Base-by-base conservation (phyloP, 805 yeast species). In the Blastobotrys peoriensis region DNA sequence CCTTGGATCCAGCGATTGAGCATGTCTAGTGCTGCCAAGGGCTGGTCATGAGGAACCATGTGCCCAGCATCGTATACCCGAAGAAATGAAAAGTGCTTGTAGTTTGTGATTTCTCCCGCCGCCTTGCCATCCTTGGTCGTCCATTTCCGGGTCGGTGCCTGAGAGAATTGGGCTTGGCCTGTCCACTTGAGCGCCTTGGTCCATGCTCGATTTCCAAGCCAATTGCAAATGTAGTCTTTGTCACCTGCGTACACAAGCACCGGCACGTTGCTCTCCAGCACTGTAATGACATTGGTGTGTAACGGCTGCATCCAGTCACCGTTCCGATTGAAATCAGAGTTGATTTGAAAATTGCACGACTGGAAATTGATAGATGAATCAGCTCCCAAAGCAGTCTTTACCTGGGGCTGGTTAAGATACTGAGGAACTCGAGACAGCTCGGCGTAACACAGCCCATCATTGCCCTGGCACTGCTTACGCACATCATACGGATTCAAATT, bases 221-320 rank as follows among this genome's bases (percentile, higher is more conserved):
- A 87, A 69, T 87, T 87, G 67, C 96, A 87, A 59, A 87, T 86
- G 64, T 75, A 87, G 64, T 87, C 96, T 65, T 87, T 85, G 63
- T 87, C 95, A 59, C 96, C 96, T n/a, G 96, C 96, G 56, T 87
- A 88, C 49, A 86, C 76, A 58, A 88, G 74, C 3, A 87, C 89
- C 16, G 96, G 95, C 38, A 86, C 59, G 20, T 76, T 82, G 46
- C 72, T 64, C 57, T 85, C 81, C 55, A 87, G 72, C 50, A 81
- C 68, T 38, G 76, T 76, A 44, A 78, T 78, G 39, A 78, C 79
- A 20, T 58, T 46, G 51, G 71, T 73, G 59, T 75, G 76, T 71
- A 70, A 78, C n/a, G 86, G 86, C 55, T 70, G 74, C 73, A 71
- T 68, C 72, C 78, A 77, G 64, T 81, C 88, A 36, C 86, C 87